Conservation (phyloP, 352 stramenopile genomes). For the Plasmopara viticola region DNA sequence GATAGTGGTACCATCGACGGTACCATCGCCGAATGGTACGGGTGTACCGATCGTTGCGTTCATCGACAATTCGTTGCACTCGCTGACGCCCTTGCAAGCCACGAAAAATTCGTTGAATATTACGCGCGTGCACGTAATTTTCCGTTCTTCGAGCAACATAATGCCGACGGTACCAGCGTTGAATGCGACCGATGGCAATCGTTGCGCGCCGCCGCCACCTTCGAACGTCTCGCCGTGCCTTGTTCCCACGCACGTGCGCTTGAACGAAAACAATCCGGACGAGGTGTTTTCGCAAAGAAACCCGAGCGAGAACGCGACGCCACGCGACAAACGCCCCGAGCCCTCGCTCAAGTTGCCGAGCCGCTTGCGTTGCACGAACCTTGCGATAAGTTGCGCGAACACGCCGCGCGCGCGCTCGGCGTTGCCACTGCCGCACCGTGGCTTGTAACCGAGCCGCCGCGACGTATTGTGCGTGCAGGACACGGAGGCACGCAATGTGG, state of each 20-base stretch:
- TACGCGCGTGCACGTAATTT: conserved; percentile 20
- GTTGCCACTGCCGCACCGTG: conserved; percentile 37
- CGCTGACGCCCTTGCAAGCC: conserved; percentile 24
- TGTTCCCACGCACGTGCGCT: conserved; percentile 37
- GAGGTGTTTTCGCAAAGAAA: conserved; percentile 16
- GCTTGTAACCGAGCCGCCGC: conserved; percentile 35
- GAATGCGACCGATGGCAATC: conserved; percentile 34
- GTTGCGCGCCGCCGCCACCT: conserved; percentile 20
- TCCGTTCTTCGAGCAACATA: conserved; percentile 23
- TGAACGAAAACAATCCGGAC: conserved; percentile 38
- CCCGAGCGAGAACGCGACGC: conserved; percentile 21
- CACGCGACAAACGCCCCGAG: conserved; percentile 41
- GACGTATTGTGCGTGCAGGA: conserved; percentile 33
- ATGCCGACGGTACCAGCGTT: conserved; percentile 36
- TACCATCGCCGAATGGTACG: conserved; percentile 47
- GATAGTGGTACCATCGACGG: conserved; percentile 32
- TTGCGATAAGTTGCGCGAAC: conserved; percentile 38
- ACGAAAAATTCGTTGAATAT: conserved; percentile 53
- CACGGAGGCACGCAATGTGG: conserved; percentile 31
- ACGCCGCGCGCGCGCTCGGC: conserved; percentile 29
- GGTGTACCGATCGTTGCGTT: conserved; percentile 13
- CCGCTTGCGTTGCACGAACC: conserved; percentile 33
- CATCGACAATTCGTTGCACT: conserved; percentile 16
- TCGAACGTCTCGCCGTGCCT: conserved; percentile 24
- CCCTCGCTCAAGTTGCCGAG: conserved; percentile 47